These are phyloP conservation scores for Coniochaeta sp. DNA, from an alignment of 2,329 filamentous ascomycete species.

Conservation along the genomic window DNA sequence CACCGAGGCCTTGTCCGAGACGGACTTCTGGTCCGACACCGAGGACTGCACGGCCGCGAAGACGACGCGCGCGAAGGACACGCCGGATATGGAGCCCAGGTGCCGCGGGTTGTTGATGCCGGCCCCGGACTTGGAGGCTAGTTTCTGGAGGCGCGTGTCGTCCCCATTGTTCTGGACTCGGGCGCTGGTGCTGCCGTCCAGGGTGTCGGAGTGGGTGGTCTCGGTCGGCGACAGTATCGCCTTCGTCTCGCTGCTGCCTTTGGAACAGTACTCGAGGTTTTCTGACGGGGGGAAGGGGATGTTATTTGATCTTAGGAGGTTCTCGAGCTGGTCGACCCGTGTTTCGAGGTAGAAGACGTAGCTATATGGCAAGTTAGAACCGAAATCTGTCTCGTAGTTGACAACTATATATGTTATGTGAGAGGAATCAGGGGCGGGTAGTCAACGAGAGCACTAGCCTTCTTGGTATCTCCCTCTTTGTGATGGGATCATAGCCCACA, in stretches of 20 bases:
- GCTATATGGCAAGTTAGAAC: slow-evolving; percentile 32
- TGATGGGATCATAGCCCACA: slow-evolving; percentile 93
- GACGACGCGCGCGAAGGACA: slow-evolving; percentile 90
- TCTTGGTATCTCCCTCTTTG: slow-evolving; percentile 88
- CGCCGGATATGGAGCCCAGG: slow-evolving; percentile 78
- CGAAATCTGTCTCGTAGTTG: too few relatives aligned
- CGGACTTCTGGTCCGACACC: slow-evolving; percentile 56
- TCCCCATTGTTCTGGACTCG: slow-evolving; percentile 37
- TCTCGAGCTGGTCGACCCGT: slow-evolving; percentile 75
- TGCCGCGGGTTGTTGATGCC: slow-evolving; percentile 67
- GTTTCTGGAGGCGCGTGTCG: slow-evolving; percentile 52
- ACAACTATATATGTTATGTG: too few relatives aligned
- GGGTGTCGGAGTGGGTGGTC: slow-evolving; percentile 18
- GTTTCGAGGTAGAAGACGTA: slow-evolving; percentile 96
- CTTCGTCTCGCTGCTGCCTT: slow-evolving; percentile 30
- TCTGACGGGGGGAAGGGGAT: slow-evolving; percentile 66
- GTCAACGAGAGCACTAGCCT: slow-evolving; percentile 64
- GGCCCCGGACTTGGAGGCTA: slow-evolving; percentile 47
- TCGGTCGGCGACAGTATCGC: slow-evolving; percentile 25
- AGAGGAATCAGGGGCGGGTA: too few relatives aligned
- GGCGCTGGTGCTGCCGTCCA: slow-evolving; percentile 19
- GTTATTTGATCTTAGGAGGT: slow-evolving; percentile 59
- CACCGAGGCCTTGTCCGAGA: slow-evolving; percentile 57
- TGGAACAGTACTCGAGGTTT: slow-evolving; percentile 57
- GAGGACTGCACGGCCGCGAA: slow-evolving; percentile 83